Base-by-base conservation (phyloP, 805 yeast species). In the Wickerhamomyces kurtzmanii region DNA sequence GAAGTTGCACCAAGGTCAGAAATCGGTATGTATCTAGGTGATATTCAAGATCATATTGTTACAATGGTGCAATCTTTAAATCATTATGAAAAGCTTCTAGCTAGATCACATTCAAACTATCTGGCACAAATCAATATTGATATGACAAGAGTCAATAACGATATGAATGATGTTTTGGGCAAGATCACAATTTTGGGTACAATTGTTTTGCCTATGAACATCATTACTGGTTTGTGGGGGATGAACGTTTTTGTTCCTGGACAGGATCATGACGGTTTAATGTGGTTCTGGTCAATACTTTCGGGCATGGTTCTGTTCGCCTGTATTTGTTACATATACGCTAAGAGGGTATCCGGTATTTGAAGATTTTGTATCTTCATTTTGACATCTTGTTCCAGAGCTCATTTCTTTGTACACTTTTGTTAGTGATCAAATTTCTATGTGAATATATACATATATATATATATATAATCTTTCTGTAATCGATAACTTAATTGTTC, bases 161-260 rank as follows among this genome's bases (percentile, higher is more conserved):
- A 89, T 43, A 89, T 93, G 73, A 91, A 91, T 52, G 97, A 91
- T 50, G 94, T 87, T 2, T 66, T 89, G 45, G 94, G 96, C 8
- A 85, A 87, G 50, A 84, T 89, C 31, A 84, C 97, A 4, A 78
- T 87, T 23, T 57, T 89, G 37, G 98, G 97, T 68, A 85, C 97
- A 0, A 84, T 91, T 31, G 96, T 91, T 13, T 60, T 91, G 33
- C 98, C 98, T 4, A 72, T 91, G 71, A 91, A 91, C 49, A 84
- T 91, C 31, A 79, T 91, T 14, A 91, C 98, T 0, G 98, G 98
- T 13, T 58, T 91, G 26, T 91, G 97, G 97, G 98, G 98, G 31
- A 91, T 91, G 98, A 91, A 91, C 57, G 94, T 91, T 39, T 45
- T 84, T 8, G 98, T 91, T 20, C 98, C 98, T 0, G 98, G 98